These are phyloP conservation scores for Phytophthora pseudosyringae DNA, from an alignment of 352 stramenopile genomes.

Conservation along the genomic window DNA sequence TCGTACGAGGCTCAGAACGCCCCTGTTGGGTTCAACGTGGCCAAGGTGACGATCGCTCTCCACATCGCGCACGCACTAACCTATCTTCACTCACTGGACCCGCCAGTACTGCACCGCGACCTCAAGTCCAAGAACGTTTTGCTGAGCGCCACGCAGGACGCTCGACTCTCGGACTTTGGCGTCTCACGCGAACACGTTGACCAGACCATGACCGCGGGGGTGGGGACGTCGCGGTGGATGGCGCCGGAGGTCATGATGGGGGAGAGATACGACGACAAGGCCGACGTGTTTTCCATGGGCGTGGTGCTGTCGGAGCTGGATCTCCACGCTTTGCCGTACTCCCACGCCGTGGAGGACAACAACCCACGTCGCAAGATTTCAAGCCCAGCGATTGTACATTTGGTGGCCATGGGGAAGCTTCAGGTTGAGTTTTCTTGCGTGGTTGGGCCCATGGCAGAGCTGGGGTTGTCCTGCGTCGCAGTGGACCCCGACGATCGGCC, in stretches of 20 bases:
- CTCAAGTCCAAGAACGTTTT: slow-evolving; percentile 77
- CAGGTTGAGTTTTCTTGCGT: slow-evolving; percentile 38
- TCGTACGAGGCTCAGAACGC: slow-evolving; percentile 24
- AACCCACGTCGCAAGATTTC: slow-evolving; percentile 35
- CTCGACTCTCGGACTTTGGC: slow-evolving; percentile 64
- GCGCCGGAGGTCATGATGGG: slow-evolving; percentile 38
- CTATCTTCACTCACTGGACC: slow-evolving; percentile 39
- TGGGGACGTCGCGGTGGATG: slow-evolving; percentile 41
- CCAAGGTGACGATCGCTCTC: slow-evolving; percentile 35
- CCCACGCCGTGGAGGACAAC: slow-evolving; percentile 21
- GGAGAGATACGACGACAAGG: slow-evolving; percentile 36
- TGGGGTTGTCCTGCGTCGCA: slow-evolving; percentile 38
- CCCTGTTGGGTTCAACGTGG: slow-evolving; percentile 32
- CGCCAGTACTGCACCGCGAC: slow-evolving; percentile 55
- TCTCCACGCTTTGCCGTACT: slow-evolving; percentile 36
- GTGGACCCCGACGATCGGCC: slow-evolving; percentile 40
- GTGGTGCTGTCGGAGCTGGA: slow-evolving; percentile 40
- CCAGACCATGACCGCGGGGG: slow-evolving; percentile 33
- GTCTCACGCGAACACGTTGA: slow-evolving; percentile 33
- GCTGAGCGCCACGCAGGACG: slow-evolving; percentile 40
- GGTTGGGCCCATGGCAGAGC: slow-evolving; percentile 14
- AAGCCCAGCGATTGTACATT: slow-evolving; percentile 46
- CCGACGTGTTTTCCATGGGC: slow-evolving; percentile 40
- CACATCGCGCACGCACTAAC: slow-evolving; percentile 34
- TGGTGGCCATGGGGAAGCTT: slow-evolving; percentile 49